phyloP scores from a whole-genome alignment of 2,329 filamentous ascomycete species.

The Pseudogymnoascus sp. region DNA sequence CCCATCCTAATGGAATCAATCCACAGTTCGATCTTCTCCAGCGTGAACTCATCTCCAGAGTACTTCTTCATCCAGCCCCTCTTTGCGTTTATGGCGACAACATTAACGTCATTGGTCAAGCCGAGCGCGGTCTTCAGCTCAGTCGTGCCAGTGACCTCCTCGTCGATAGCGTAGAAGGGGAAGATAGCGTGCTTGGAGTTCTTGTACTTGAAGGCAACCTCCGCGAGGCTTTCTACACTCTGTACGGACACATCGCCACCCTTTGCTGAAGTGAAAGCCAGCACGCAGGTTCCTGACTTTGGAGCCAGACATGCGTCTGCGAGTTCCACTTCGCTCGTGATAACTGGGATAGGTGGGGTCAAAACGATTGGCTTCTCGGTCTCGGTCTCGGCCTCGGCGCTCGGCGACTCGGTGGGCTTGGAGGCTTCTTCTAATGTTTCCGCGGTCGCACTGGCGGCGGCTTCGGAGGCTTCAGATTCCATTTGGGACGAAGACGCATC shows the following conservation, averaged over 20 bases:
- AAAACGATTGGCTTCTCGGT: conserved; percentile 37
- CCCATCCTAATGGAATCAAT: conserved; percentile 87
- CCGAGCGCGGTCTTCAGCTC: conserved; percentile 54
- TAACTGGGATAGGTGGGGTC: conserved; percentile 56
- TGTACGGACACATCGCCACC: conserved; percentile 35
- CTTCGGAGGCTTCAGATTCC: conserved; percentile 39
- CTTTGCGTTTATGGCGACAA: conserved; percentile 79
- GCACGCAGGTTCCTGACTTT: conserved; percentile 74
- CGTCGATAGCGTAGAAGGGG: conserved; percentile 71
- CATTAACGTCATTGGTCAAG: conserved; percentile 54
- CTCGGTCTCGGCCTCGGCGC: conserved; percentile 29
- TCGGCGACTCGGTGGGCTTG: conserved; percentile 43
- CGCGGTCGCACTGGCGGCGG: conserved; percentile 40
- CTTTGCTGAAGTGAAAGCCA: conserved; percentile 58
- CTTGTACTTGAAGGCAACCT: conserved; percentile 69
- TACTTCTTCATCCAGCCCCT: conserved; percentile 80
- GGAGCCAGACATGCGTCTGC: conserved; percentile 63
- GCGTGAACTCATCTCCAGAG: conserved; percentile 40
- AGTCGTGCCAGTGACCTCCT: conserved; percentile 48
- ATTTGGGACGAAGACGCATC: conserved; percentile 44
- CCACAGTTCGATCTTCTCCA: conserved; percentile 68
- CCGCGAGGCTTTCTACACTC: conserved; percentile 57
- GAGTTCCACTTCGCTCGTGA: conserved; percentile 57
- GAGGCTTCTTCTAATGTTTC: conserved; percentile 40
- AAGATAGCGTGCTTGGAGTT: conserved; percentile 63